Evolutionary conservation across 345 rosid genomes (phyloP).

Genomic region (Iberis pinnata): DNA sequence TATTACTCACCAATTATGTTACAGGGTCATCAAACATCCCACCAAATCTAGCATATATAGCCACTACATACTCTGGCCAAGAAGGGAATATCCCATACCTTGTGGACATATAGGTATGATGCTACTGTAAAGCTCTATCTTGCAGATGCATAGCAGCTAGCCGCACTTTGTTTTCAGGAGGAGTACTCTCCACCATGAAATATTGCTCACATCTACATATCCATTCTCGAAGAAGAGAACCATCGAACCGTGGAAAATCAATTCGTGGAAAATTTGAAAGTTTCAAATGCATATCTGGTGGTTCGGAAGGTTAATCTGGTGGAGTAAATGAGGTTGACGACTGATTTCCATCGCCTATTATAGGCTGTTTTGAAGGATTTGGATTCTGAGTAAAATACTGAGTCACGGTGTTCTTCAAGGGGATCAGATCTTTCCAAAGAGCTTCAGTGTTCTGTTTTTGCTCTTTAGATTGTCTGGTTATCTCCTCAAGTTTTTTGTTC

Average conservation of each 20-base stretch:
- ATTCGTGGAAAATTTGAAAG: background rate
- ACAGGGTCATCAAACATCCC: background rate
- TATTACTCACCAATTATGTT: background rate
- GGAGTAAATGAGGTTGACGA: too few relatives aligned
- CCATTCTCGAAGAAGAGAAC: background rate
- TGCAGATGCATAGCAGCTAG: background rate
- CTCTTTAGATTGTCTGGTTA: too few relatives aligned
- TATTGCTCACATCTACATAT: background rate
- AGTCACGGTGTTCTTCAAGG: too few relatives aligned
- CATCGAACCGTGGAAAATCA: background rate
- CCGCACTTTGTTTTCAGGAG: background rate
- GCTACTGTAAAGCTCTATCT: background rate
- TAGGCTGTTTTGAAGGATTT: too few relatives aligned
- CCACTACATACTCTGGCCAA: background rate
- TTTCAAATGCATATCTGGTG: too few relatives aligned
- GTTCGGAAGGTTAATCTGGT: too few relatives aligned
- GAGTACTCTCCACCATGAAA: background rate
- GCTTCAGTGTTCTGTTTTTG: too few relatives aligned
- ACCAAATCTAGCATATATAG: background rate
- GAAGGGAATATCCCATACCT: background rate
- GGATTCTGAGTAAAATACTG: too few relatives aligned
- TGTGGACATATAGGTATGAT: background rate
- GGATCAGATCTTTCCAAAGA: too few relatives aligned
- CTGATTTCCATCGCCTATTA: too few relatives aligned
- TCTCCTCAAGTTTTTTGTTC: too few relatives aligned